A percentile compares a stretch with the other conserved stretches of the same genome.
Conservation (phyloP, 2,329 filamentous ascomycete genomes). For the Cladophialophora bantiana region DNA sequence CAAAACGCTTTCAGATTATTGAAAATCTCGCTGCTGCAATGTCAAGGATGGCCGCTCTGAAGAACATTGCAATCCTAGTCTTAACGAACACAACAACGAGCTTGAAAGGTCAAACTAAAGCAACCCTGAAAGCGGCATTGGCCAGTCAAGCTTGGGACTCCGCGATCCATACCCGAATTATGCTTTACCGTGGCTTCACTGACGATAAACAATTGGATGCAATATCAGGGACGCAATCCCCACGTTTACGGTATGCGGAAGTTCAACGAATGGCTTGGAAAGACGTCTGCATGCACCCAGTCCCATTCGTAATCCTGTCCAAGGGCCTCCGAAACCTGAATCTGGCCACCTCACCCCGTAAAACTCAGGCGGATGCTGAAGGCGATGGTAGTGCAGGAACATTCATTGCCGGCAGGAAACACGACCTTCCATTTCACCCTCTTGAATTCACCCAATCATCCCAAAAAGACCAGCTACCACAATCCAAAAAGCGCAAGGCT, state of each 20-base stretch:
- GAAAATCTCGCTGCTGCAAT: conserved; percentile 67
- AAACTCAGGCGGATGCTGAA: conserved; percentile 15
- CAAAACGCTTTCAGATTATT: conserved; percentile 60
- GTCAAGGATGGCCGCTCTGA: conserved; percentile 75
- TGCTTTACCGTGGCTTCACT: conserved; percentile 79
- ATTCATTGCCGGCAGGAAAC: conserved; percentile 19
- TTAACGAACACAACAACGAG: conserved; percentile 84
- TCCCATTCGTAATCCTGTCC: conserved; percentile 50
- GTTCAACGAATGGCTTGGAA: conserved; percentile 71
- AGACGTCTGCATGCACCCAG: conserved; percentile 44
- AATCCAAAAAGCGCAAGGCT: conserved; percentile 50
- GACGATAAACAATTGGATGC: conserved; percentile 51
- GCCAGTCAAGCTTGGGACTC: conserved; percentile 81
- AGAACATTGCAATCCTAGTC: conserved; percentile 75
- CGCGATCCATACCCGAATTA: conserved; percentile 74
- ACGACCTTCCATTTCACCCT: conserved; percentile 27
- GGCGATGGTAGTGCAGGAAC: conserved; percentile 21
- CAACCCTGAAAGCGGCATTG: conserved; percentile 76
- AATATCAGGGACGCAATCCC: conserved; percentile 45
- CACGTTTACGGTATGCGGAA: conserved; percentile 63
- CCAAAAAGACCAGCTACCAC: conserved; percentile 24
- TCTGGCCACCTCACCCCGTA: conserved; percentile 9
- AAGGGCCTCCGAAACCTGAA: conserved; percentile 36
- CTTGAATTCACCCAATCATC: conserved; percentile 32
- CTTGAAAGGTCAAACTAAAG: conserved; percentile 69